Percentiles rank a stretch among this genome's conserved stretches.
Evolutionary conservation across 345 rosid genomes (phyloP).

Genomic region (Arabis hirsuta): DNA sequence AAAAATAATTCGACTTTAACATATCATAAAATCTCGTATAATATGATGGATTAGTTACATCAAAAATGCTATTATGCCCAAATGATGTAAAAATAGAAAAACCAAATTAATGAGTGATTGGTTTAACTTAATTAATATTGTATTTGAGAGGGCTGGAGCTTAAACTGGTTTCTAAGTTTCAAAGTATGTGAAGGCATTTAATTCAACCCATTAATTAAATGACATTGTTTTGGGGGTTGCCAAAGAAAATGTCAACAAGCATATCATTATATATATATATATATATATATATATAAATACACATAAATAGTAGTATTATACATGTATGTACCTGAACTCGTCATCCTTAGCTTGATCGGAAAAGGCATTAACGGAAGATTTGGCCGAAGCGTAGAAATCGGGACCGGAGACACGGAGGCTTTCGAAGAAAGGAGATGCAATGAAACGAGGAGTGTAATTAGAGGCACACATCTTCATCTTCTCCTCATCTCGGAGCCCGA

Average conservation of each 20-base stretch:
- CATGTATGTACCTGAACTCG: slow-evolving; percentile 58
- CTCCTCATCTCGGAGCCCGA: slow-evolving; percentile 49
- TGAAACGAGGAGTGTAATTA: slow-evolving; percentile 77
- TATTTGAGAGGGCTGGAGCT: neutral
- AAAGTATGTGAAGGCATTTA: slow-evolving; percentile 10
- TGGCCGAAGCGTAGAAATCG: slow-evolving; percentile 63
- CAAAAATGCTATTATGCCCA: too few species aligned
- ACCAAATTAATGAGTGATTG: too few species aligned
- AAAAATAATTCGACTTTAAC: too few species aligned
- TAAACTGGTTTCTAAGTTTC: slow-evolving; percentile 9
- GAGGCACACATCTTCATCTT: slow-evolving; percentile 70
- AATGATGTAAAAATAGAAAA: too few species aligned
- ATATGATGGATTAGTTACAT: too few species aligned
- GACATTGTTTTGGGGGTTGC: slow-evolving; percentile 20
- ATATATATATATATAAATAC: neutral
- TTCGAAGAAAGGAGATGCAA: slow-evolving; percentile 89
- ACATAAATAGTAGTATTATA: too few species aligned
- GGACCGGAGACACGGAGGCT: slow-evolving; percentile 78
- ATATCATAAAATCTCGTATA: too few species aligned
- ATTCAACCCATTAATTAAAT: slow-evolving; percentile 34
- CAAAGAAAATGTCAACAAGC: slow-evolving; percentile 37
- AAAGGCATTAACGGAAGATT: slow-evolving; percentile 55
- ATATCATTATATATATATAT: neutral
- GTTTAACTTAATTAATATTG: too few species aligned
- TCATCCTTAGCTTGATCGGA: slow-evolving; percentile 44